Conservation (phyloP, 2,329 filamentous ascomycete genomes). For the Bipolaris zeicola region DNA sequence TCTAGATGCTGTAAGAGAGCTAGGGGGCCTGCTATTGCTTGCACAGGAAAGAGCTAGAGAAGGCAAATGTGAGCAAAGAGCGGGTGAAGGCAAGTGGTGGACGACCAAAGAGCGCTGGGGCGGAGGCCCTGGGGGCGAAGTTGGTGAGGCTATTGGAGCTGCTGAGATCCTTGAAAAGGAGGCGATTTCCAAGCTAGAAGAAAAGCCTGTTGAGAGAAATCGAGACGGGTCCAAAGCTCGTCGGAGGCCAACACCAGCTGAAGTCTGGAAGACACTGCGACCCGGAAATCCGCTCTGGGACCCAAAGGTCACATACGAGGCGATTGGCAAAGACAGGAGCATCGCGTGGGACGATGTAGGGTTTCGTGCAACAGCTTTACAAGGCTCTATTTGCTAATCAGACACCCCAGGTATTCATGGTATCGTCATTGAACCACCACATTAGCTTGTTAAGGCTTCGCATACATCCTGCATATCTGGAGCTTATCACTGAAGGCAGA, state of each 20-base stretch:
- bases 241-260: slow-evolving; percentile 53
- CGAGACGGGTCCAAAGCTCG: slow-evolving; percentile 38
- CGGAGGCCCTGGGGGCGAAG: slow-evolving; percentile 56
- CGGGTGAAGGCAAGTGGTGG: slow-evolving; percentile 67
- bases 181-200: slow-evolving; percentile 36
- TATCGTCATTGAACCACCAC: slow-evolving; percentile 68
- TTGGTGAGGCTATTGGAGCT: slow-evolving; percentile 41
- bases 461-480: slow-evolving; percentile 62
- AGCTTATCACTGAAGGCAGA: slow-evolving; percentile 57
- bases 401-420: slow-evolving; percentile 61
- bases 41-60: slow-evolving; percentile 66
- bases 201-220: slow-evolving; percentile 41
- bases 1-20: slow-evolving; percentile 63
- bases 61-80: slow-evolving; percentile 55
- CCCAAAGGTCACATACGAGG: slow-evolving; percentile 60
- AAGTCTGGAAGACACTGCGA: slow-evolving; percentile 60
- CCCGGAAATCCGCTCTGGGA: slow-evolving; percentile 62
- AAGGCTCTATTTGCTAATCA: slow-evolving; percentile 15
- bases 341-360: slow-evolving; percentile 61
- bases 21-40: slow-evolving; percentile 62
- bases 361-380: slow-evolving; percentile 1
- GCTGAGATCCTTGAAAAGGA: slow-evolving; percentile 35
- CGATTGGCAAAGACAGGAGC: slow-evolving; percentile 59
- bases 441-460: slow-evolving; percentile 64
- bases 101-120: slow-evolving; percentile 62